Evolutionary conservation across 495 filamentous ascomycete genomes (phyloP).

Genomic region (Hapsidospora chrysogenum): DNA sequence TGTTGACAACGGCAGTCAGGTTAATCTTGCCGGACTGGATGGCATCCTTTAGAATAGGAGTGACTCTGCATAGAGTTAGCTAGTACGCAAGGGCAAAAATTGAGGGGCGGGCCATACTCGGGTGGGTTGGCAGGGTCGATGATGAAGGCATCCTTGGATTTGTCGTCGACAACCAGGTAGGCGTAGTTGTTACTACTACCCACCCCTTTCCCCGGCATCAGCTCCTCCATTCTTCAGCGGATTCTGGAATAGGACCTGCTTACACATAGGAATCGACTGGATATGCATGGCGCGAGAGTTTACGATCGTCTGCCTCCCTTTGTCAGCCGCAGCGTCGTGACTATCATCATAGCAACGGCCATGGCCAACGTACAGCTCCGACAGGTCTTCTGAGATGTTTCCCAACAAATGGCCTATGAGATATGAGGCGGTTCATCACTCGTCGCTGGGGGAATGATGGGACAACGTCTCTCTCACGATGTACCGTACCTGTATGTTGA

Average conservation of each 20-base stretch:
- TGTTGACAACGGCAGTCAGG: conserved; percentile 81
- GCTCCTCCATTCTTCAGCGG: neutral
- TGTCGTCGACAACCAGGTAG: conserved; percentile 85
- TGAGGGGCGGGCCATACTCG: conserved; percentile 52
- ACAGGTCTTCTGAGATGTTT: too few relatives aligned
- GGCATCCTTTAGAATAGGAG: conserved; percentile 59
- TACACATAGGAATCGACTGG: conserved; percentile 97
- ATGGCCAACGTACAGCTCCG: too few relatives aligned
- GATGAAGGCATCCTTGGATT: conserved; percentile 75
- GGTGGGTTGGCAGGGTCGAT: conserved; percentile 87
- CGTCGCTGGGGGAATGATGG: too few relatives aligned
- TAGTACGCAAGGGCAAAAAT: too few relatives aligned
- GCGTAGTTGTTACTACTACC: conserved; percentile 90
- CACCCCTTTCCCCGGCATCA: conserved; percentile 42
- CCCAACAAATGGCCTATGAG: too few relatives aligned
- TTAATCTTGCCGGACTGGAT: conserved; percentile 59
- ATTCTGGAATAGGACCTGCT: conserved; percentile 9
- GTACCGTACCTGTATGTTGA: too few relatives aligned
- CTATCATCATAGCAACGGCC: too few relatives aligned
- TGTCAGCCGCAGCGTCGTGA: conserved; percentile 1
- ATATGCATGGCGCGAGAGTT: conserved; percentile 65
- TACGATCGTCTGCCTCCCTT: conserved; percentile 10
- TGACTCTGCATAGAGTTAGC: conserved; percentile 65
- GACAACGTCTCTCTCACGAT: too few relatives aligned
- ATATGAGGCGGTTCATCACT: too few relatives aligned